Evolutionary conservation across 345 rosid species (phyloP), one percentile per base, ranked within the genome.

Genomic region (Lumnitzera littorea): DNA sequence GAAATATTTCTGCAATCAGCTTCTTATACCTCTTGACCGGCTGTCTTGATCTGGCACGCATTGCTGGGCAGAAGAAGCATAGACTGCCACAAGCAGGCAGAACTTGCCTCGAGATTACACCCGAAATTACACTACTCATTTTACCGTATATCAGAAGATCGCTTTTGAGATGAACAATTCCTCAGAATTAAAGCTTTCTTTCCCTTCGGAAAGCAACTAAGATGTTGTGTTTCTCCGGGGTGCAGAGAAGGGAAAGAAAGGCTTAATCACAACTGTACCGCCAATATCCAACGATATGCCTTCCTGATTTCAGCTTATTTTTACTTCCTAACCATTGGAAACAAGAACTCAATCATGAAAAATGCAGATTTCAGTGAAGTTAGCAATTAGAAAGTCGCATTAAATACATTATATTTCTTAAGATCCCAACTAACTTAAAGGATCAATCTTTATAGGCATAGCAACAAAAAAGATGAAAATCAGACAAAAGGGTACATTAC

Each of bases 1-100:
- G 99, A 70, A 95, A 95, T 58, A 91, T 87, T 55, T 86, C 84
- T 1, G 96, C 69, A 62, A 95, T 82, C 69, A 95, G 92, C 83
- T 95, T 88, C 96, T 91, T 91, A 75, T 91, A 95, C 76, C 99
- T 79, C 91, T 85, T 95, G 61, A 95, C 88, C 50, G 95, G 97
- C 76, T 95, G 99, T 66, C 96, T 83, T 59, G 99, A 95, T 81
- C 99, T 80, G 15, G 99, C 80, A 66, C 97, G 78, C 72, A 95
- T 46, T 13, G 80, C 85, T 25, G 99, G 98, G 74, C 95, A 95
- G 69, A 85, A 80, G 73, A 79, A 75, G 72, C 99, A 95, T 70
- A 95, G 90, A 70, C 80, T 84, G 41, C 98, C 96, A 61, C 99
- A 94, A 59, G 76, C 87, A 24, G 99, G 97, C 84, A 94, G 69